Evolutionary conservation across 1,284 basidiomycete genomes (phyloP).

Genomic region (Mrakiaceae sp.): DNA sequence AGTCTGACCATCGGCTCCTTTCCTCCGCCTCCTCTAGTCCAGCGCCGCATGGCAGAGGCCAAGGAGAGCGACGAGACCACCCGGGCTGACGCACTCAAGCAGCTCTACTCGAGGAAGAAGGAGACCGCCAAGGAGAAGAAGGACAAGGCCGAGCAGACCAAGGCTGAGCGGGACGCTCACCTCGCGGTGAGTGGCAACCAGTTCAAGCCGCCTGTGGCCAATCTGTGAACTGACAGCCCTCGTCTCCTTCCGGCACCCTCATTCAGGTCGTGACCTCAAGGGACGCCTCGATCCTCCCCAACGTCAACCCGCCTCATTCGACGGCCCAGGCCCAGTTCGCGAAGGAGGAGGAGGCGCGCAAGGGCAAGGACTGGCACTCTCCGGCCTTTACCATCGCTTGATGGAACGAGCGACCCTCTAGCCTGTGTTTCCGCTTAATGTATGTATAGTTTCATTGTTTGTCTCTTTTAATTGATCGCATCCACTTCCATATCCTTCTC

Average conservation of each 20-base stretch:
- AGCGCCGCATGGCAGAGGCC: slow-evolving; percentile 54
- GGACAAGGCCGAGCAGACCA: slow-evolving; percentile 29
- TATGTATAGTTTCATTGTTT: too few relatives aligned
- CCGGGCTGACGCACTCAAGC: slow-evolving; percentile 53
- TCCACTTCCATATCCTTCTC: too few relatives aligned
- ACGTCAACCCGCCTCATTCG: slow-evolving; percentile 13
- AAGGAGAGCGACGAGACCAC: slow-evolving; percentile 44
- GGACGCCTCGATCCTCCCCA: slow-evolving; percentile 8
- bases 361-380: slow-evolving; percentile 13
- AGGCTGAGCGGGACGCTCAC: slow-evolving; percentile 18
- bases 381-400: slow-evolving; percentile 12
- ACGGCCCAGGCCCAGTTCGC: neutral
- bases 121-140: slow-evolving; percentile 31
- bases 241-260: neutral
- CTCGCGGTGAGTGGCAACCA: slow-evolving; percentile 3
- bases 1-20: too few relatives aligned
- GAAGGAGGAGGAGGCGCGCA: slow-evolving; percentile 2
- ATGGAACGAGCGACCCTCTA: neutral
- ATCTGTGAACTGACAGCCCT: neutral
- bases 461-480: too few relatives aligned
- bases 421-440: too few relatives aligned
- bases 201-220: neutral
- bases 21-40: slow-evolving; percentile 22
- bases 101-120: slow-evolving; percentile 44
- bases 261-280: neutral